These are phyloP conservation scores for Thermomyces lanuginosus DNA, from an alignment of 2,329 filamentous ascomycete species.

Conservation along the genomic window DNA sequence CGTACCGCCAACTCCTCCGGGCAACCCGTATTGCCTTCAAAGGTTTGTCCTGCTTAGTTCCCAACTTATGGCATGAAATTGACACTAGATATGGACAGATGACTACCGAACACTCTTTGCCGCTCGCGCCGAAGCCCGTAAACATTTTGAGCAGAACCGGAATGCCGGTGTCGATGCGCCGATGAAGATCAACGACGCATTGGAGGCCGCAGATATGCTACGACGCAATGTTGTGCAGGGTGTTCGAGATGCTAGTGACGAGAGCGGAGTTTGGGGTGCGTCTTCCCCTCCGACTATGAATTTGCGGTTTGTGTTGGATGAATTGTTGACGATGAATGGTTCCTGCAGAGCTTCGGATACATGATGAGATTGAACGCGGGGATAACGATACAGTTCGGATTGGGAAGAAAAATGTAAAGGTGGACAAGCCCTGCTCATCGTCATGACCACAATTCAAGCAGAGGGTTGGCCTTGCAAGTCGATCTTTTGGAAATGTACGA, in stretches of 20 bases:
- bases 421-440: conserved; percentile 27
- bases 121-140: conserved; percentile 55
- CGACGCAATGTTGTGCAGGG: conserved; percentile 82
- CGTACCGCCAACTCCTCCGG: conserved; percentile 68
- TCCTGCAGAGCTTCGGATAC: conserved; percentile 73
- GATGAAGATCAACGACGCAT: conserved; percentile 57
- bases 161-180: conserved; percentile 42
- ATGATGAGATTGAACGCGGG: conserved; percentile 76
- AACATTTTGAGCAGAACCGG: conserved; percentile 54
- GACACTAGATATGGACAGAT: no score
- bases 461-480: no score
- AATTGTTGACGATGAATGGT: conserved; percentile 4
- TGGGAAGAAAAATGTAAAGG: conserved; percentile 24
- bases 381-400: conserved; percentile 83
- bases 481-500: no score
- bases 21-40: conserved; percentile 69
- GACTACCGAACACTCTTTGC: conserved; percentile 53
- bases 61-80: no score
- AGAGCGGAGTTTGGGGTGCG: conserved; percentile 22
- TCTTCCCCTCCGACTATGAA: not conserved
- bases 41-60: conserved; percentile 35
- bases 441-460: no score
- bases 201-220: conserved; percentile 67
- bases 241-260: conserved; percentile 22
- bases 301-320: conserved; percentile 5